A percentile compares a stretch with the other conserved stretches of the same genome.
These are phyloP conservation scores for Pseudognaphalium luteoalbum DNA, from an alignment of 129 eudicot species.

Conservation along the genomic window DNA sequence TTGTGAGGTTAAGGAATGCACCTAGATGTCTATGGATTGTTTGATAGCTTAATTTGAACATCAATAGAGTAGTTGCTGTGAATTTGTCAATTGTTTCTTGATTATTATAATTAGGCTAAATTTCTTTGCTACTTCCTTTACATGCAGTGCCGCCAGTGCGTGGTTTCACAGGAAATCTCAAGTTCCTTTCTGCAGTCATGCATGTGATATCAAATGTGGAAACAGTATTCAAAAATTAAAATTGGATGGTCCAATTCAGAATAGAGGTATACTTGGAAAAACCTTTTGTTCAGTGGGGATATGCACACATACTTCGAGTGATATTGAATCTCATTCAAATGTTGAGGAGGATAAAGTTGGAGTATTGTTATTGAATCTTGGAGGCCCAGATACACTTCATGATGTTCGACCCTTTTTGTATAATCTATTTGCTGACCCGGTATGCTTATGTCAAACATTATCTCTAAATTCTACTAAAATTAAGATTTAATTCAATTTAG, in stretches of 20 bases:
- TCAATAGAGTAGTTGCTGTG: no score
- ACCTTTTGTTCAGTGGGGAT: conserved; percentile 45
- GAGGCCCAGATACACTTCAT: conserved; percentile 89
- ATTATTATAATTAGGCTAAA: no score
- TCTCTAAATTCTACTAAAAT: no score
- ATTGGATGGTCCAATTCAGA: conserved; percentile 24
- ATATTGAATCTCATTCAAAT: conserved; percentile 46
- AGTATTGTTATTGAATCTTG: conserved; percentile 85
- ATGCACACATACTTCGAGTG: conserved; percentile 36
- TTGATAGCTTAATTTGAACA: no score
- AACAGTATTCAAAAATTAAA: conserved; percentile 32
- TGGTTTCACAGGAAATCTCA: neutral
- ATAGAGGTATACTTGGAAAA: conserved; percentile 38
- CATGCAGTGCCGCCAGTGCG: no score
- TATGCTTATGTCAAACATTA: conserved; percentile 37
- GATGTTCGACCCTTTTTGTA: conserved; percentile 94
- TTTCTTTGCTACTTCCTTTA: no score
- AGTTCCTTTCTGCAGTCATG: conserved; percentile 25
- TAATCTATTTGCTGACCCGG: conserved; percentile 94
- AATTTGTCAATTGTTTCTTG: no score
- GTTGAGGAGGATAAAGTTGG: conserved; percentile 73
- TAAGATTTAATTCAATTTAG: no score
- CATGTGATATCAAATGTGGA: conserved; percentile 28
- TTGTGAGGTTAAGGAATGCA: neutral
- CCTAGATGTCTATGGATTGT: neutral